Evolutionary conservation across 768 basidiomycete genomes (phyloP), one percentile per base, ranked within the genome.

Genomic region (Xanthoconium purpureum): DNA sequence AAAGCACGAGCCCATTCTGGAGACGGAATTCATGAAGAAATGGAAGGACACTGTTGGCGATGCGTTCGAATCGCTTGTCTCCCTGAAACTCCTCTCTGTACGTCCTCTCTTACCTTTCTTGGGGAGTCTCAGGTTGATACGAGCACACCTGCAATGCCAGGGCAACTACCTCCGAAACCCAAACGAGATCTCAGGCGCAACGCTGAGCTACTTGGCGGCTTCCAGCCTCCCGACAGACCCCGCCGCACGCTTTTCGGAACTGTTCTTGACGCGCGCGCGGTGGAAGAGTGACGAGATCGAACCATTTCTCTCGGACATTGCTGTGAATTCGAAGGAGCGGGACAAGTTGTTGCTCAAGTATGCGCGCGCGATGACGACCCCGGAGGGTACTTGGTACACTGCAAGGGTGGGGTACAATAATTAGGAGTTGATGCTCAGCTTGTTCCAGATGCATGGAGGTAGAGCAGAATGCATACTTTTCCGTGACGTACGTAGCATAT

Each of bases 311-410:
- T 72, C 77, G 7, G 93, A 93, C 59, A 84, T 97, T 53, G 87
- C 87, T 0, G 77, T 94, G n/a, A 85, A 91, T 66, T 74, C 77
- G 9, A 96, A 97, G 71, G 92, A 92, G 66, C 79, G 90, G 39
- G 95, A 98, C 68, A 93, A 87, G 69, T 68, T 96, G 59, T 74
- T 97, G 38, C 80, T 92, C 42, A 98, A 94, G 74, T 91, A 88
- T 65, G 91, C 91, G 36, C 78, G 95, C 45, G 82, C 89, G 3
- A 80, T 85, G 42, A 90, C 87, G 50, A 87, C 89, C 50, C 65
- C 77, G 0, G 77, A 82, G 12, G 88, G 87, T 0, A 69, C 82
- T 36, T 89, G 84, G 80, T 96, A 93, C 70, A 89, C 87, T 2
- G 80, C 88, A 1, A 75, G 89, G 59, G 81, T 78, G 32, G 82